Evolutionary conservation across 352 stramenopile species (phyloP), one percentile per base, ranked within the genome.

Genomic region (Globisporangium emineosum): DNA sequence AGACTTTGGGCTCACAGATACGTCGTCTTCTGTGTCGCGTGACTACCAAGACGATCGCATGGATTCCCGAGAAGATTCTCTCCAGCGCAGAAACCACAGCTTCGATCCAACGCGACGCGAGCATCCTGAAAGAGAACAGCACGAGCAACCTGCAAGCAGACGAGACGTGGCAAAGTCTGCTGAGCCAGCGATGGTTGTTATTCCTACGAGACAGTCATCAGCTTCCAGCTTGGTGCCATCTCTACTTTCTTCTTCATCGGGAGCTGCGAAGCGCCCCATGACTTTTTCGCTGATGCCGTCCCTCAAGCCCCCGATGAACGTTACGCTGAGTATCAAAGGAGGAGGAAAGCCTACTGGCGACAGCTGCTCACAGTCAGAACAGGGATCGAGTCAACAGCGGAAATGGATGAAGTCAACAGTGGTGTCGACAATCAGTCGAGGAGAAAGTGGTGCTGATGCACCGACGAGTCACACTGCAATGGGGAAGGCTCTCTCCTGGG

Each of bases 251-350:
- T 21, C 40, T 17, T 21, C 40, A 9, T 52, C 40, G 3, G 29
- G 10, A 6, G 29, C 51, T 7, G 37, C 51, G 12, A 57, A 57
- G 29, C 51, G 17, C 2, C 35, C 12, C 29, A 7, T 32, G 19
- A 25, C 35, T 12, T 45, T 62, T 19, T 8, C 27, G 27, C 29
- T 62, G 27, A 37, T 62, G 56, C 56, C 56, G 33, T 42, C 57
- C 25, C 13, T 62, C 7, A 29, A 62, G 21, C 57, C 57, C 3
- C 57, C 57, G 17, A 54, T 62, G 57, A 51, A 23, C 29, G 43
- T 63, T 19, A 63, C 42, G 43, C 30, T 63, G n/a, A 63, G 57
- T 21, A 23, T 63, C 32, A 12, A 43, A 42, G 29, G 42, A 13
- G 27, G n/a, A 29, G 27, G 29, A 19, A 57, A 42, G 8, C 25